Percentiles rank a stretch among this genome's conserved stretches.
Conservation (phyloP, 1,139 yeast genomes). For the Lodderomyces beijingensis region DNA sequence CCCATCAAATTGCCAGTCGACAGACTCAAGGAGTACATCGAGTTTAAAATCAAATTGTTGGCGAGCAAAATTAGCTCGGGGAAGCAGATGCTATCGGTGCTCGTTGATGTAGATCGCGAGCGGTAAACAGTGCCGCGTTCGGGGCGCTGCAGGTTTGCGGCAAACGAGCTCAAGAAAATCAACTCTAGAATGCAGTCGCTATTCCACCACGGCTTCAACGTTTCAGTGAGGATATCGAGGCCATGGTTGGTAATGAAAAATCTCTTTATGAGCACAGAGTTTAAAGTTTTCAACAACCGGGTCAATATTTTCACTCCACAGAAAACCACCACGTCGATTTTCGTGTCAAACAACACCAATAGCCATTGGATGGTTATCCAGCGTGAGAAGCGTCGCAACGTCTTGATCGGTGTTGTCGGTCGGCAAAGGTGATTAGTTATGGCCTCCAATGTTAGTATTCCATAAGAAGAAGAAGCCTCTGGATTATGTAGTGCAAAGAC, state of each 20-base stretch:
- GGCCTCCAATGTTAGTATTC: conserved; percentile 24
- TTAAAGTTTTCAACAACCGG: conserved; percentile 42
- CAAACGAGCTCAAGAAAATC: conserved; percentile 39
- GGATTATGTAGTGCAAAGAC: conserved; percentile 32
- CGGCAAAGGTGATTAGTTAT: conserved; percentile 32
- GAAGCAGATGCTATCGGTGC: conserved; percentile 16
- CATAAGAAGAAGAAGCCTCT: conserved; percentile 27
- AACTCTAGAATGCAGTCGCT: conserved; percentile 31
- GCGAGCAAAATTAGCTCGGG: conserved; percentile 39
- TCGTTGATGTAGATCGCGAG: too few relatives aligned
- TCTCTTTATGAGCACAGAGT: conserved; percentile 41
- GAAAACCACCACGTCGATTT: conserved; percentile 35
- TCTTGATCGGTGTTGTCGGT: conserved; percentile 28
- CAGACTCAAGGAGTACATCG: conserved; percentile 29
- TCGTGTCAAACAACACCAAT: conserved; percentile 46
- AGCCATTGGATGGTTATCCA: conserved; percentile 66
- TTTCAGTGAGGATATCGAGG: conserved; percentile 45
- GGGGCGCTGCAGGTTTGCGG: too few relatives aligned
- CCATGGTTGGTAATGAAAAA: conserved; percentile 56
- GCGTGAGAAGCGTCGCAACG: conserved; percentile 46
- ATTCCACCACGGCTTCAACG: conserved; percentile 44
- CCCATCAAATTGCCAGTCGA: conserved; percentile 34
- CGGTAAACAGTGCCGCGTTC: too few relatives aligned
- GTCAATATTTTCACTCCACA: conserved; percentile 49
- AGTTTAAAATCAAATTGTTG: conserved; percentile 36